Evolutionary conservation across 202 grass and related monocot genomes (phyloP).

Genomic region (Bolboschoenoplectus hybrid): DNA sequence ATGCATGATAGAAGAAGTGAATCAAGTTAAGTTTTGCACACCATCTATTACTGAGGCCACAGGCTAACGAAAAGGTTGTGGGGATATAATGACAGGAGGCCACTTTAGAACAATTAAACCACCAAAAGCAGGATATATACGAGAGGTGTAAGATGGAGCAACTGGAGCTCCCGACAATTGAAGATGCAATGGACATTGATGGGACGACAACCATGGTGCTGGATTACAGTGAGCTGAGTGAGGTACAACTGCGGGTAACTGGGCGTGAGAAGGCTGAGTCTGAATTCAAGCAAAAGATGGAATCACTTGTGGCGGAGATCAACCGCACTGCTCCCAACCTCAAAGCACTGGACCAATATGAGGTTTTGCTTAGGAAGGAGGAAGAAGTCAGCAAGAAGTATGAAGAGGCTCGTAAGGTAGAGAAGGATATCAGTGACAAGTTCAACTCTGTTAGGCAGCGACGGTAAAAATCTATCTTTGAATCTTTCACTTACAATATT

Average conservation of each 20-base stretch:
- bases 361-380: slow-evolving; percentile 79
- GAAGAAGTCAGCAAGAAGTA: slow-evolving; percentile 89
- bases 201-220: slow-evolving; percentile 51
- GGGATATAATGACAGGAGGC: slow-evolving; percentile 66
- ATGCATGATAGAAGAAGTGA: slow-evolving; percentile 18
- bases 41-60: slow-evolving; percentile 15
- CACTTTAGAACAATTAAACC: slow-evolving; percentile 63
- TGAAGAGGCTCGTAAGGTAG: slow-evolving; percentile 91
- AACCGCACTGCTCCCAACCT: slow-evolving; percentile 91
- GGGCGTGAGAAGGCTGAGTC: slow-evolving; percentile 83
- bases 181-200: slow-evolving; percentile 80
- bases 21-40: not conserved
- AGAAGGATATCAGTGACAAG: slow-evolving; percentile 84
- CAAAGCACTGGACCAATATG: slow-evolving; percentile 97
- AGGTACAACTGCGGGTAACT: slow-evolving; percentile 62
- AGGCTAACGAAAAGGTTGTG: not conserved
- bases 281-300: slow-evolving; percentile 80
- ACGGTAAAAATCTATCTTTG: slow-evolving; percentile 52
- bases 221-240: slow-evolving; percentile 77
- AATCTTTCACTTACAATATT: slow-evolving; percentile 25
- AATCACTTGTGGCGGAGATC: slow-evolving; percentile 66
- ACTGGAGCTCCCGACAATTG: slow-evolving; percentile 73
- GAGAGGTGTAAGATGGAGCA: slow-evolving; percentile 94
- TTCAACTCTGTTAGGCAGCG: slow-evolving; percentile 78
- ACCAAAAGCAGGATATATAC: slow-evolving; percentile 62